Evolutionary conservation across 495 filamentous ascomycete species (phyloP).

Genomic region (Sphaerosporella brunnea): DNA sequence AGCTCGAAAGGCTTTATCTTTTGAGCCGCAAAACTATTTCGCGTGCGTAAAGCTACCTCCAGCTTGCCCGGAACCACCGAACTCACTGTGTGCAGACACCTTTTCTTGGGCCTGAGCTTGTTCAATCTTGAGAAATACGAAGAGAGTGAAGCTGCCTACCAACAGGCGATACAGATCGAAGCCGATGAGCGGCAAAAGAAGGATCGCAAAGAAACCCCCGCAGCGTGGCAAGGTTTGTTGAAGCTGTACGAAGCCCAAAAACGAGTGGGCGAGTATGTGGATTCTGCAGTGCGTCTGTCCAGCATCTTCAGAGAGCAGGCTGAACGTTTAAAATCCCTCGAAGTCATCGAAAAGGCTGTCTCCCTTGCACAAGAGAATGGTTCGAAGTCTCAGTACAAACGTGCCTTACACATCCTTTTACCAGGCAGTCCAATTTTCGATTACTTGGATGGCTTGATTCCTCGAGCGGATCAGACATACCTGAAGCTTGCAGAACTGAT

Average conservation of each 20-base stretch:
- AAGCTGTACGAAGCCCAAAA: constrained; percentile 64
- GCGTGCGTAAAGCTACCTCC: constrained; percentile 35
- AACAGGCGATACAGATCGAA: constrained; percentile 45
- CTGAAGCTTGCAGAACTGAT: constrained; percentile 66
- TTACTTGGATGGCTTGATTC: constrained; percentile 70
- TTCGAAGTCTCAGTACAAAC: constrained; percentile 37
- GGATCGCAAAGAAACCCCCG: constrained; percentile 34
- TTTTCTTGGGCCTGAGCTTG: constrained; percentile 65
- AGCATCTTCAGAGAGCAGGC: constrained; percentile 50
- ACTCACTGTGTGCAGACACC: constrained; percentile 33
- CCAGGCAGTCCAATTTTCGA: constrained; percentile 61
- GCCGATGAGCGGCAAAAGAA: constrained; percentile 35
- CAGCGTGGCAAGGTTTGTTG: constrained; percentile 83
- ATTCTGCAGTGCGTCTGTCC: constrained; percentile 53
- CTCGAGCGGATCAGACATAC: constrained; percentile 65
- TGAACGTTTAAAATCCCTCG: constrained; percentile 55
- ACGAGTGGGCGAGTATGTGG: constrained; percentile 56
- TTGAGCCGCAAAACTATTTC: constrained; percentile 66
- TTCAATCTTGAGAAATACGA: constrained; percentile 55
- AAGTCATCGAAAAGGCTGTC: constrained; percentile 63
- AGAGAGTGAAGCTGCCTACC: constrained; percentile 57
- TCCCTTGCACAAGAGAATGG: constrained; percentile 52
- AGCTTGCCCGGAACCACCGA: not conserved
- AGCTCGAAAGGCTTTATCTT: constrained; percentile 45
- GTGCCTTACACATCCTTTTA: constrained; percentile 54